Evolutionary conservation across 2,329 filamentous ascomycete species (phyloP).

Genomic region (Scortechinia acanthostroma): DNA sequence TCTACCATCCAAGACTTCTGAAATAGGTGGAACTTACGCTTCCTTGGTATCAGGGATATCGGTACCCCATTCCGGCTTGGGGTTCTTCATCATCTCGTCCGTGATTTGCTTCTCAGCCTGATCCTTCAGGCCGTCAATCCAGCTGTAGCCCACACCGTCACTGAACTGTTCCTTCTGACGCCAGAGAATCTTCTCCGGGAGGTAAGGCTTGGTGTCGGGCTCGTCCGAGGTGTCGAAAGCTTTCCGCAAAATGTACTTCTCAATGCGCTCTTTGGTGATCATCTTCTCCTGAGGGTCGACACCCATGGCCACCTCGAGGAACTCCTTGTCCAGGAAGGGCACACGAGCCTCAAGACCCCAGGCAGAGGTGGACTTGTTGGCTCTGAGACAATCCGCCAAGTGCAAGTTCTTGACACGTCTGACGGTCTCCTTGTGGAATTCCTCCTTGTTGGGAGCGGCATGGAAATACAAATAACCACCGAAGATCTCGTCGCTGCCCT

Average conservation of each 20-base stretch:
- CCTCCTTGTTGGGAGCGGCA: slow-evolving; percentile 79
- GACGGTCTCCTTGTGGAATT: slow-evolving; percentile 94
- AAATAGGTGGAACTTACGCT: slow-evolving; percentile 48
- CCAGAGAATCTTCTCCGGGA: slow-evolving; percentile 95
- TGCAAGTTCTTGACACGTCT: slow-evolving; percentile 94
- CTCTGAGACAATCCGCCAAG: slow-evolving; percentile 87
- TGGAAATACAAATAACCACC: slow-evolving; percentile 99
- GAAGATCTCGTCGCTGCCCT: slow-evolving; percentile 96
- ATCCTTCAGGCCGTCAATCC: slow-evolving; percentile 97
- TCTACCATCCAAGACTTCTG: too few relatives aligned
- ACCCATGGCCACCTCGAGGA: slow-evolving; percentile 87
- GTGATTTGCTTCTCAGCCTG: slow-evolving; percentile 82
- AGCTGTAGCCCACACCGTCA: slow-evolving; percentile 95
- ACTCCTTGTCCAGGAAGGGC: slow-evolving; percentile 95
- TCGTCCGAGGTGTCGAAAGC: slow-evolving; percentile 91
- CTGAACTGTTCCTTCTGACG: slow-evolving; percentile 99
- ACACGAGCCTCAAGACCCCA: slow-evolving; percentile 98
- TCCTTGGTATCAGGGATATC: slow-evolving; percentile 96
- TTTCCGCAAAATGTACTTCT: slow-evolving; percentile 97
- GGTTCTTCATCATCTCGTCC: slow-evolving; percentile 97
- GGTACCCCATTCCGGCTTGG: slow-evolving; percentile 87
- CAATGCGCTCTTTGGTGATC: slow-evolving; percentile 81
- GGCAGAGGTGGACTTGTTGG: slow-evolving; percentile 97
- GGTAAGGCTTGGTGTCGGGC: slow-evolving; percentile 73
- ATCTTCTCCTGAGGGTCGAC: slow-evolving; percentile 93